Evolutionary conservation across 345 rosid species (phyloP).

Genomic region (Durio zibethinus): DNA sequence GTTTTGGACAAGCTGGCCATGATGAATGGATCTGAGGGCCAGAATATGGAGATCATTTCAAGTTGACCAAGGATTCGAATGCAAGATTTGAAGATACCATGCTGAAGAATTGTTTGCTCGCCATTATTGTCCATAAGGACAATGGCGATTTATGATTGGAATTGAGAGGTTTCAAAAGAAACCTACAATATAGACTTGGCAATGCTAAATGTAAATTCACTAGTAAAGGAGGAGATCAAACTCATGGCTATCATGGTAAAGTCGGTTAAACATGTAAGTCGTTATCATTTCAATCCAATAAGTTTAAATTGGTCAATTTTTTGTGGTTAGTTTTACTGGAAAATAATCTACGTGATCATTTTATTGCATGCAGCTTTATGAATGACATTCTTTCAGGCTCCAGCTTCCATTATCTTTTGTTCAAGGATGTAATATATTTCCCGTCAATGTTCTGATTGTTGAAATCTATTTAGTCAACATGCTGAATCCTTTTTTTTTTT

Average conservation of each 20-base stretch:
- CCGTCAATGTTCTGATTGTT: neutral
- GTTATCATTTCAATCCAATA: neutral
- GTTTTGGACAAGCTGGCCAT: neutral
- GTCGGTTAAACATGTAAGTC: neutral
- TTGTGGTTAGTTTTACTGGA: neutral
- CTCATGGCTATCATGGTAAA: neutral
- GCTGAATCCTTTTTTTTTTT: neutral
- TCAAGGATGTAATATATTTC: neutral
- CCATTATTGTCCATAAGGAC: neutral
- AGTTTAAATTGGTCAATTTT: neutral
- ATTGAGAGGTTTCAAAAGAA: neutral
- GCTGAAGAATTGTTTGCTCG: neutral
- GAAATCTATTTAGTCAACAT: neutral
- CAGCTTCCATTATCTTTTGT: neutral
- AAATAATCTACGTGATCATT: neutral
- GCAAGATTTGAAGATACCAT: neutral
- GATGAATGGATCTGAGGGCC: neutral
- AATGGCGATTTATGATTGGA: neutral
- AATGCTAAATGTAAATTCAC: neutral
- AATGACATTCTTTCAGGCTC: neutral
- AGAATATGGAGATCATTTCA: neutral
- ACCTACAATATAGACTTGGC: neutral
- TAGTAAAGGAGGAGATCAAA: neutral
- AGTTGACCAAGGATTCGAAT: neutral
- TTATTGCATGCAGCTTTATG: neutral